A percentile compares a stretch with the other conserved stretches of the same genome.
Evolutionary conservation across 768 basidiomycete genomes (phyloP).

Genomic region (Mycena polygramma): DNA sequence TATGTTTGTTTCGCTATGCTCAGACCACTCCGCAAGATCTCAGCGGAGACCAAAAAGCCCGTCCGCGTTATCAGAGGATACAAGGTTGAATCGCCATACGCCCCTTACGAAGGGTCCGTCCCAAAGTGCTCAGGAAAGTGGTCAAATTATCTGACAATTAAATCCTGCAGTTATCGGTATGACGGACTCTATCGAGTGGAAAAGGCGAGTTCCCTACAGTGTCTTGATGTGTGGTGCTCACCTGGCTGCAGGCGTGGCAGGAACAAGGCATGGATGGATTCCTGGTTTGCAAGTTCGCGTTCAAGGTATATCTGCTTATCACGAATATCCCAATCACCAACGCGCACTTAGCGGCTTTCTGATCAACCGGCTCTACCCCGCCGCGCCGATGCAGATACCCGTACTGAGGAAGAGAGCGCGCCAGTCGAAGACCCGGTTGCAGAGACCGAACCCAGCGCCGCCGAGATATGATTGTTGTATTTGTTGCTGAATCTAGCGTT

Average conservation of each 20-base stretch:
- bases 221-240: slow-evolving; percentile 7
- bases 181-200: slow-evolving; percentile 90
- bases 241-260: slow-evolving; percentile 71
- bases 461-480: background rate
- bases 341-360: slow-evolving; percentile 61
- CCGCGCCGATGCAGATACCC: slow-evolving; percentile 37
- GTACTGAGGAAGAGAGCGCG: slow-evolving; percentile 30
- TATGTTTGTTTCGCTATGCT: background rate
- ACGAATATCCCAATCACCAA: background rate
- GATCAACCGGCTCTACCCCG: slow-evolving; percentile 67
- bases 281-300: slow-evolving; percentile 88
- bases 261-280: slow-evolving; percentile 81
- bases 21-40: slow-evolving; percentile 60
- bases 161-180: slow-evolving; percentile 78
- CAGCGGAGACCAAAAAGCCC: slow-evolving; percentile 84
- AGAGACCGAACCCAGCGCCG: background rate
- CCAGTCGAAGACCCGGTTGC: slow-evolving; percentile 19
- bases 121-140: background rate
- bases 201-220: slow-evolving; percentile 58
- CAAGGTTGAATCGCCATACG: slow-evolving; percentile 80
- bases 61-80: slow-evolving; percentile 90
- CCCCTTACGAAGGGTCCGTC: slow-evolving; percentile 80
- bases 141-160: background rate
- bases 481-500: background rate
- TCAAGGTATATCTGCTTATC: slow-evolving; percentile 67